phyloP scores from a whole-genome alignment of 2,329 filamentous ascomycete species.

The Pestalotiopsis sp. region DNA sequence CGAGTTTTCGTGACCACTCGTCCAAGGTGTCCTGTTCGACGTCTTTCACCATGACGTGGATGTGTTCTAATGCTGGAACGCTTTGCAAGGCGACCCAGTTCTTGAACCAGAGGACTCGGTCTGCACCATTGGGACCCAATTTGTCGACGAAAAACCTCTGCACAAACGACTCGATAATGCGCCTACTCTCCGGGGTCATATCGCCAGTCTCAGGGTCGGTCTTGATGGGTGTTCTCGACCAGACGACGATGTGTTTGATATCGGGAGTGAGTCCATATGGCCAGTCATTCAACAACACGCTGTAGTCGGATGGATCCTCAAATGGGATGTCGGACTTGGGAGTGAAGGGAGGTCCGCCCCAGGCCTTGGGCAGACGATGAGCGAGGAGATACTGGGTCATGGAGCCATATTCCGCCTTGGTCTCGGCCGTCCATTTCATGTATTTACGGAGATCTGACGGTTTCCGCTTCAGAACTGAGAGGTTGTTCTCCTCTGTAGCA shows the following conservation, averaged over 20 bases:
- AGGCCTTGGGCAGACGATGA: constrained; percentile 68
- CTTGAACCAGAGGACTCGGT: constrained; percentile 81
- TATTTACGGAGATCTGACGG: constrained; percentile 82
- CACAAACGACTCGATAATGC: constrained; percentile 70
- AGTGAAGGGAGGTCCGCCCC: constrained; percentile 64
- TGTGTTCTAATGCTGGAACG: constrained; percentile 83
- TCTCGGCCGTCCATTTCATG: constrained; percentile 72
- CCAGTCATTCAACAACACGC: constrained; percentile 88
- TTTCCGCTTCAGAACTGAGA: constrained; percentile 76
- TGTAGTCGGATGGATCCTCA: constrained; percentile 58
- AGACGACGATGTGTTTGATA: constrained; percentile 84
- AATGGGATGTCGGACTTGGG: constrained; percentile 55
- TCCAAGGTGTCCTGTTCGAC: constrained; percentile 53
- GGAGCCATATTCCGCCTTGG: constrained; percentile 74
- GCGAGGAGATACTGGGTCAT: constrained; percentile 78
- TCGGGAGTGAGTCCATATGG: constrained; percentile 75
- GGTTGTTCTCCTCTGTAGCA: constrained; percentile 49
- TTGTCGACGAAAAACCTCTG: constrained; percentile 66
- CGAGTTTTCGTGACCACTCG: constrained; percentile 54
- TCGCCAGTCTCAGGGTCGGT: constrained; percentile 73
- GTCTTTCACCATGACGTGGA: constrained; percentile 73
- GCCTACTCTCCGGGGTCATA: constrained; percentile 68
- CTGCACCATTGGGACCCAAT: constrained; percentile 51
- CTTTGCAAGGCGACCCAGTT: constrained; percentile 91
- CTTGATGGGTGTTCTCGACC: constrained; percentile 82